Percentiles rank a stretch among this genome's conserved stretches.
Evolutionary conservation across 2,329 filamentous ascomycete genomes (phyloP).

Genomic region (Colletotrichum noveboracense): DNA sequence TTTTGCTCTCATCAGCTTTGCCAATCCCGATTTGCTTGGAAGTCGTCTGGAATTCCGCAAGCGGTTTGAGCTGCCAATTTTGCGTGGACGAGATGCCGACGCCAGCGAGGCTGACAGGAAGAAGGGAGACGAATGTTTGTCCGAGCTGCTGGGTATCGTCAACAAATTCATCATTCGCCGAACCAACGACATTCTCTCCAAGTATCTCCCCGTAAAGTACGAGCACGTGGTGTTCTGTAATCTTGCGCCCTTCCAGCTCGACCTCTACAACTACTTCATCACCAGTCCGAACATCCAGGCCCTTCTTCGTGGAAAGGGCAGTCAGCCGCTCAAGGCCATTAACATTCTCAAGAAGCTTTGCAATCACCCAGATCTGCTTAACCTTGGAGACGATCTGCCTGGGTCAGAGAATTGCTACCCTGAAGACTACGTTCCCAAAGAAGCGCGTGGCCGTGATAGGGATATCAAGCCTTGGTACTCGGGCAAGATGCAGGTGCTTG

Average conservation of each 20-base stretch:
- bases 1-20: slow-evolving; percentile 94
- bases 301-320: slow-evolving; percentile 89
- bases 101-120: slow-evolving; percentile 83
- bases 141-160: slow-evolving; percentile 81
- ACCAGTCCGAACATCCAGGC: slow-evolving; percentile 94
- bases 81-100: slow-evolving; percentile 88
- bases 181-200: slow-evolving; percentile 97
- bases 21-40: slow-evolving; percentile 90
- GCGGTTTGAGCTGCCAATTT: slow-evolving; percentile 89
- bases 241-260: slow-evolving; percentile 88
- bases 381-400: slow-evolving; percentile 81
- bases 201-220: slow-evolving; percentile 97
- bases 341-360: slow-evolving; percentile 97
- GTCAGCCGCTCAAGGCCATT: slow-evolving; percentile 95
- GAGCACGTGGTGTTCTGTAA: slow-evolving; percentile 99
- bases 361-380: slow-evolving; percentile 94
- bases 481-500: slow-evolving; percentile 98
- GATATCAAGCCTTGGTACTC: slow-evolving; percentile 96
- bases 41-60: slow-evolving; percentile 92
- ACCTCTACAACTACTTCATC: slow-evolving; percentile 97
- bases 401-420: slow-evolving; percentile 85
- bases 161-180: slow-evolving; percentile 99
- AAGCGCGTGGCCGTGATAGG: slow-evolving; percentile 84
- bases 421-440: slow-evolving; percentile 87
- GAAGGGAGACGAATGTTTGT: slow-evolving; percentile 82